phyloP scores from a whole-genome alignment of 2,329 filamentous ascomycete genomes.

The Aspergillus awamori region DNA sequence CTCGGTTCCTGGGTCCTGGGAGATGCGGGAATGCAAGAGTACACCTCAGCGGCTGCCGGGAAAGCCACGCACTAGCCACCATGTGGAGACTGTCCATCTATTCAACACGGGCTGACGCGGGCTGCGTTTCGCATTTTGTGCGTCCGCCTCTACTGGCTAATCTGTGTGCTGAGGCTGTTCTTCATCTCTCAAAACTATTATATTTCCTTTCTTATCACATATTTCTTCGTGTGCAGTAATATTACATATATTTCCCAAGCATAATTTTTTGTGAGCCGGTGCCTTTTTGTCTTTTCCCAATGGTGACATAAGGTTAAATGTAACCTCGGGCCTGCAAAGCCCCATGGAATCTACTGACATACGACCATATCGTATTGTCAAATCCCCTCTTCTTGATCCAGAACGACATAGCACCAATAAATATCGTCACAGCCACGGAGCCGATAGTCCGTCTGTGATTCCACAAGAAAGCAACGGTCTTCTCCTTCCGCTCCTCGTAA shows the following conservation, averaged over 20 bases:
- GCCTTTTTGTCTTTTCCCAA: not conserved
- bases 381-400: constrained; percentile 60
- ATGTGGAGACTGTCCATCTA: constrained; percentile 11
- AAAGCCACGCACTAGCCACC: constrained; percentile 38
- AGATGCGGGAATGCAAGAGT: constrained; percentile 33
- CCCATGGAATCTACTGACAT: constrained; percentile 32
- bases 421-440: constrained; percentile 64
- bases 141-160: not conserved
- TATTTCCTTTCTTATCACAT: not conserved
- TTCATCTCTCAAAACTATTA: not conserved
- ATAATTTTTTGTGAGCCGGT: not conserved
- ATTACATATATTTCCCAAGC: not conserved
- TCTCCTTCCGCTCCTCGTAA: constrained; percentile 62
- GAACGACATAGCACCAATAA: constrained; percentile 69
- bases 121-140: not conserved
- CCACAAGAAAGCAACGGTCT: constrained; percentile 58
- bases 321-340: constrained; percentile 25
- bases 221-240: not conserved
- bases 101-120: not conserved
- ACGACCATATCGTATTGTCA: constrained; percentile 39
- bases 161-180: not conserved
- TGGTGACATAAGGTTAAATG: not conserved
- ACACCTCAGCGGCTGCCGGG: constrained; percentile 36
- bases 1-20: constrained; percentile 6
- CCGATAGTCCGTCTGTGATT: constrained; percentile 67